A percentile compares a stretch with the other conserved stretches of the same genome.
Conservation (phyloP, 192 early-diverging fungal genomes). For the Linnemannia schmuckeri region DNA sequence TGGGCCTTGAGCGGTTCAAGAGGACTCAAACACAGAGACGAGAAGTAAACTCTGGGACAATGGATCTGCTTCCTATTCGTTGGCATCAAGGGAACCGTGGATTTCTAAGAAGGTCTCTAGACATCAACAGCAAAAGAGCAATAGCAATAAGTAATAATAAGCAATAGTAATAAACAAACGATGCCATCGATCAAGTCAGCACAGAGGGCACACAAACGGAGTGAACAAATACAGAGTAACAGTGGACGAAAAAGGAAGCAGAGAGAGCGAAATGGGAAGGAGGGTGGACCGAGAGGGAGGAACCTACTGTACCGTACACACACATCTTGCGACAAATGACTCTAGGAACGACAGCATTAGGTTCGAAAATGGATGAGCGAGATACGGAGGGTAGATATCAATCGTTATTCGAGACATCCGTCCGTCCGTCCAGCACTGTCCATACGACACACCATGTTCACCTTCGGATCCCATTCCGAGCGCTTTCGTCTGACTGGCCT, state of each 20-base stretch:
- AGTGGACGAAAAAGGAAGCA: not conserved
- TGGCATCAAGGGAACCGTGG: not conserved
- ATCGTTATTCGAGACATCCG: not conserved
- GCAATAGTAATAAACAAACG: not conserved
- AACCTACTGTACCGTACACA: too few relatives aligned
- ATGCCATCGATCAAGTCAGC: not conserved
- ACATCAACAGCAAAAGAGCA: not conserved
- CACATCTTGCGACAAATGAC: not conserved
- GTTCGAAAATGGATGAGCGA: too few relatives aligned
- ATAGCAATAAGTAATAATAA: not conserved
- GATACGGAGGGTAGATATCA: not conserved
- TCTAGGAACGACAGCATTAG: too few relatives aligned
- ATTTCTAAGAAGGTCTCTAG: not conserved
- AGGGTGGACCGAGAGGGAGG: not conserved
- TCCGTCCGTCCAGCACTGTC: not conserved
- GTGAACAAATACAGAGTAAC: too few relatives aligned
- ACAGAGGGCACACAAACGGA: not conserved
- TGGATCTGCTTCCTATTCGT: constrained; percentile 4
- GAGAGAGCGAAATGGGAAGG: not conserved
- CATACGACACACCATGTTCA: not conserved
- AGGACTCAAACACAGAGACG: not conserved
- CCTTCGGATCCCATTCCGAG: not conserved
- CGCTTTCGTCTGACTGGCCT: not conserved
- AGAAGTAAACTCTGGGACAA: not conserved
- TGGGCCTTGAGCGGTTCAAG: not conserved